phyloP scores from a whole-genome alignment of 2,329 filamentous ascomycete species.

The Polychaeton citri region DNA sequence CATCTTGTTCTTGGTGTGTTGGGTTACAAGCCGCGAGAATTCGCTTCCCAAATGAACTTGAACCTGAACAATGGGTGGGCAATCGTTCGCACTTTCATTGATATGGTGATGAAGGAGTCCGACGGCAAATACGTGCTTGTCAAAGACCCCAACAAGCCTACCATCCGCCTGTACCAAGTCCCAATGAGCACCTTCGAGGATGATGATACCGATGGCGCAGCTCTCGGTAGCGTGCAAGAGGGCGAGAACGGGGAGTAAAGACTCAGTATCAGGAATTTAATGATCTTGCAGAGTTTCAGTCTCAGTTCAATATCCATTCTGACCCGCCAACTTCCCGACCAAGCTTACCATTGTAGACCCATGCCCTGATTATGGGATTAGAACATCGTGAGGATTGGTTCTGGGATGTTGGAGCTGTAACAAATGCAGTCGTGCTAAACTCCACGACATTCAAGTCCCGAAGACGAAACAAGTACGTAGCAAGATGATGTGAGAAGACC shows the following conservation, averaged over 20 bases:
- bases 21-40: conserved; percentile 95
- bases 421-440: too few species aligned
- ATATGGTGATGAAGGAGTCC: conserved; percentile 68
- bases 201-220: conserved; percentile 66
- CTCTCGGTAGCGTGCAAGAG: conserved; percentile 41
- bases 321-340: too few species aligned
- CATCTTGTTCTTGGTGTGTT: conserved; percentile 93
- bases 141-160: conserved; percentile 93
- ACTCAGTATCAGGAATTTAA: too few species aligned
- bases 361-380: too few species aligned
- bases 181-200: conserved; percentile 83
- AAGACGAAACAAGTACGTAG: too few species aligned
- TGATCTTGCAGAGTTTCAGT: too few species aligned
- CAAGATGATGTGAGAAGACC: too few species aligned
- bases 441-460: too few species aligned
- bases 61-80: conserved; percentile 97
- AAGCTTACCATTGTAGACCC: too few species aligned
- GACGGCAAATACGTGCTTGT: conserved; percentile 63
- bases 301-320: too few species aligned
- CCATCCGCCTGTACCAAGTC: conserved; percentile 85
- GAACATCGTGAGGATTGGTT: too few species aligned
- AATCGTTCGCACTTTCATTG: conserved; percentile 93
- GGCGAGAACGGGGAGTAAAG: conserved; percentile 39
- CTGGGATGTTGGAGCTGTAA: too few species aligned
- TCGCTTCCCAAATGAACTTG: conserved; percentile 95